Evolutionary conservation across 768 basidiomycete genomes (phyloP), one percentile per base, ranked within the genome.

Genomic region (Hirschioporus abietinus): DNA sequence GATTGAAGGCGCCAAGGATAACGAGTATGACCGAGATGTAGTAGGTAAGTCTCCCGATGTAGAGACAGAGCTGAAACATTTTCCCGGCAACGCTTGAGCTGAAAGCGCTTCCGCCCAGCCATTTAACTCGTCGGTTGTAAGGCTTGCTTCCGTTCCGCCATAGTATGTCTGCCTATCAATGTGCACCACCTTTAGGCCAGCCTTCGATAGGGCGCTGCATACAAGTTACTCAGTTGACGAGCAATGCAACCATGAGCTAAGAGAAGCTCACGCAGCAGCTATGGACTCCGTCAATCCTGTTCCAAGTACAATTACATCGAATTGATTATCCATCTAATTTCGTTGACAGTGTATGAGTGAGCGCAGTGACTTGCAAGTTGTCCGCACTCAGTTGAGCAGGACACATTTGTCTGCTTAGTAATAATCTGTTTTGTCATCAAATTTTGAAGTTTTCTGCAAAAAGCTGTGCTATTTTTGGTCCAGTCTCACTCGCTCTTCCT

Each of bases 211-310:
- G 0, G 96, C 89, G 58, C 96, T 98, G 76, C 25, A 66, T 36
- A 58, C 27, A 62, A 30, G 67, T 66, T 68, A 23, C 30, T 65
- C 65, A 35, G 58, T 35, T 61, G 18, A 52, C 24, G 60, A 35
- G 36, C 60, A 34, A 26, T 24, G 23, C 30, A 61, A n/a, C 2
- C 58, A n/a, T n/a, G 24, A 25, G 60, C 60, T 10, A 63, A 62
- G 64, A 63, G 60, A 62, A 64, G 78, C 93, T 85, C 78, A 96
- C 94, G 95, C 93, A 70, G 95, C 93, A 63, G 84, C 77, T 36
- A 98, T 93, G 12, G 94, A 94, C 73, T 96, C 89, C 36, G 89
- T 83, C 4, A 98, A 78, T 1, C 90, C 91, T n/a, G 91, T 93
- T 5, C 92, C 91, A 60, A 92, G 75, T 57, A 93, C 78, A 52